Percentiles rank a stretch among this genome's conserved stretches.
Conservation (phyloP, 352 stramenopile species). For the Globisporangium cederbergense region DNA sequence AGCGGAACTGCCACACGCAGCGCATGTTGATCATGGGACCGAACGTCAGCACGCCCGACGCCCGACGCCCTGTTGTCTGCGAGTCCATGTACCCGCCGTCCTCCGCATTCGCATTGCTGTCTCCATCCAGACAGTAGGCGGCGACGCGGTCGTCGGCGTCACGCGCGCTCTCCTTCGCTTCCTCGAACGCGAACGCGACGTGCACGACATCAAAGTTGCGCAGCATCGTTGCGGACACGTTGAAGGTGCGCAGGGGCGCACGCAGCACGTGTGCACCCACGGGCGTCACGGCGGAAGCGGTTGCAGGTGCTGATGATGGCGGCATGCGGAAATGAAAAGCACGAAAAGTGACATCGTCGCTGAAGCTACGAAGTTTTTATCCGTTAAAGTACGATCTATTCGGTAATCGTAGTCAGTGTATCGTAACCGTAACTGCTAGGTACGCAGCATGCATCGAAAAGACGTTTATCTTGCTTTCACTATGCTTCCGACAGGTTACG, state of each 20-base stretch:
- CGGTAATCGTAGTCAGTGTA: too few species aligned
- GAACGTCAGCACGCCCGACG: conserved; percentile 9
- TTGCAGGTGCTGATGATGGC: neutral
- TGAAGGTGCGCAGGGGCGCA: conserved; percentile 12
- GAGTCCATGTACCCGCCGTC: conserved; percentile 17
- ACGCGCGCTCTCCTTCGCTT: conserved; percentile 1
- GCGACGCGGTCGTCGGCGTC: conserved; percentile 18
- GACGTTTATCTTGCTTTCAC: too few species aligned
- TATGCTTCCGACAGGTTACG: too few species aligned
- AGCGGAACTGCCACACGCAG: conserved; percentile 28
- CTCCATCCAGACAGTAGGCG: conserved; percentile 18
- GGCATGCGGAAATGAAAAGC: too few species aligned
- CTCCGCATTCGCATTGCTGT: neutral
- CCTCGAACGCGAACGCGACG: conserved; percentile 28
- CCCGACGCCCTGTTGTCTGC: conserved; percentile 1
- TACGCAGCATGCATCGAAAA: too few species aligned
- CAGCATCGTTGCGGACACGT: conserved; percentile 15
- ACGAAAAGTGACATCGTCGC: too few species aligned
- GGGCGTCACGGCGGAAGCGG: neutral
- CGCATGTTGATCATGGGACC: conserved; percentile 31
- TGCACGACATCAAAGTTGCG: conserved; percentile 30
- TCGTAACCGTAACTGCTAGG: too few species aligned
- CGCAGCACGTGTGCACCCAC: neutral
- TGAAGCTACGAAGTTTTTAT: too few species aligned
- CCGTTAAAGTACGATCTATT: too few species aligned